Percentiles rank a stretch among this genome's conserved stretches.
These are phyloP conservation scores for Aphanocladium album DNA, from an alignment of 2,329 filamentous ascomycete species.

Conservation along the genomic window DNA sequence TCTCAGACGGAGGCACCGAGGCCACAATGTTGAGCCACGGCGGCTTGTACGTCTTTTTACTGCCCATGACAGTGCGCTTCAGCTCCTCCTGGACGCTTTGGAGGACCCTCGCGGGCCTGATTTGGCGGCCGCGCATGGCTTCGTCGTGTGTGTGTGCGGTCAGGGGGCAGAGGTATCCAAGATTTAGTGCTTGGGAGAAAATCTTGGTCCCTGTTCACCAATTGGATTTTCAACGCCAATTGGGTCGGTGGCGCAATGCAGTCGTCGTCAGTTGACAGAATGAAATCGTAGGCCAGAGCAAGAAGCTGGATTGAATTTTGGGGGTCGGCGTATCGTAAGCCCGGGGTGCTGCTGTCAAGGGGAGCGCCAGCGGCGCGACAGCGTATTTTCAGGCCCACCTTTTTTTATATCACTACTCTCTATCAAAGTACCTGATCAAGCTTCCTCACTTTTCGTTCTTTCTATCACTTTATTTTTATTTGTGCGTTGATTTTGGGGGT, in stretches of 20 bases:
- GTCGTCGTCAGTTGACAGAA: constrained; percentile 17
- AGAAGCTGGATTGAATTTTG: constrained; percentile 15
- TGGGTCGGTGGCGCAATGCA: constrained; percentile 7
- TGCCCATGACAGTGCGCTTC: constrained; percentile 34
- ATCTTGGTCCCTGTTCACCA: not conserved
- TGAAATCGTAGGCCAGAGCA: not conserved
- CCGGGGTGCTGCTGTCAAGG: constrained; percentile 19
- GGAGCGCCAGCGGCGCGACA: not conserved
- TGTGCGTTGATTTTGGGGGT: not conserved
- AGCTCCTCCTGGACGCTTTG: constrained; percentile 41
- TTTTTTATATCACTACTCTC: constrained; percentile 5
- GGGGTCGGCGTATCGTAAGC: constrained; percentile 28
- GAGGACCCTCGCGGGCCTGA: constrained; percentile 43
- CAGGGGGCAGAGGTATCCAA: not conserved
- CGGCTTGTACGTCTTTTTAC: constrained; percentile 28
- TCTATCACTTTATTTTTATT: not conserved
- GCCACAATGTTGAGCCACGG: constrained; percentile 50
- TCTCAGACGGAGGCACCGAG: constrained; percentile 53
- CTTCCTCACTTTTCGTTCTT: not conserved
- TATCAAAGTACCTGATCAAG: not conserved
- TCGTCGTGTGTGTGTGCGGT: constrained; percentile 12
- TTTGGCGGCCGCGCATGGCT: constrained; percentile 39
- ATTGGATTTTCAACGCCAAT: not conserved
- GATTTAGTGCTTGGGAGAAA: not conserved
- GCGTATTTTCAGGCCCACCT: constrained; percentile 6